phyloP scores from a whole-genome alignment of 805 yeast species.

The Pichia heedii region DNA sequence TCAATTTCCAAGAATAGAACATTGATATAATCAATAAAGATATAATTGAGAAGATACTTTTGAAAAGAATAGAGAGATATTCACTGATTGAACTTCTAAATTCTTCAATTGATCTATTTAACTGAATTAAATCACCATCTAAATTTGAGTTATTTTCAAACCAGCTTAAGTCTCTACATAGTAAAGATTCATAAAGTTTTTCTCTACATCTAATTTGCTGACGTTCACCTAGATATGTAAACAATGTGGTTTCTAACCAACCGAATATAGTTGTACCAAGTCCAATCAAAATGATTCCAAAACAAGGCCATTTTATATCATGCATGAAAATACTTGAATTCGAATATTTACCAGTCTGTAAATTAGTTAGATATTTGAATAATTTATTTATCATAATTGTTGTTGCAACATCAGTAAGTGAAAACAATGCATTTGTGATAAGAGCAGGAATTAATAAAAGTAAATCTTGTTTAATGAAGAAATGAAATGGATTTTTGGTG shows the following conservation, averaged over 20 bases:
- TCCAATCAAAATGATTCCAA: slow-evolving; percentile 38
- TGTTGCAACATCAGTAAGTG: slow-evolving; percentile 50
- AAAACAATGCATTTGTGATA: slow-evolving; percentile 34
- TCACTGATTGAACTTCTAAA: slow-evolving; percentile 60
- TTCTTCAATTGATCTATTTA: slow-evolving; percentile 70
- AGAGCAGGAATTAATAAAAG: slow-evolving; percentile 15
- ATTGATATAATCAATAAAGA: slow-evolving; percentile 58
- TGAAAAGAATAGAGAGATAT: slow-evolving; percentile 47
- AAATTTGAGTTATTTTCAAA: slow-evolving; percentile 49
- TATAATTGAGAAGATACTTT: slow-evolving; percentile 42
- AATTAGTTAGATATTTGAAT: slow-evolving; percentile 37
- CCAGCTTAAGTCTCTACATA: slow-evolving; percentile 48
- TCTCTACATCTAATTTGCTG: slow-evolving; percentile 53
- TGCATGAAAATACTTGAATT: slow-evolving; percentile 24
- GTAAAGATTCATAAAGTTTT: slow-evolving; percentile 34
- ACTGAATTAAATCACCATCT: slow-evolving; percentile 56
- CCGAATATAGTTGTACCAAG: slow-evolving; percentile 33
- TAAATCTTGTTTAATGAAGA: slow-evolving; percentile 20
- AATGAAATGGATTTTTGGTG: slow-evolving; percentile 18
- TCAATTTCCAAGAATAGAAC: slow-evolving; percentile 75
- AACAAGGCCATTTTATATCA: slow-evolving; percentile 28
- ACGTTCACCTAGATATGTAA: slow-evolving; percentile 66
- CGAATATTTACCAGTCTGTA: slow-evolving; percentile 26
- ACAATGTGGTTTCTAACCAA: slow-evolving; percentile 49
- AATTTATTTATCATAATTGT: slow-evolving; percentile 61